Evolutionary conservation across 2,329 filamentous ascomycete species (phyloP).

Genomic region (Chaetomium sp.): DNA sequence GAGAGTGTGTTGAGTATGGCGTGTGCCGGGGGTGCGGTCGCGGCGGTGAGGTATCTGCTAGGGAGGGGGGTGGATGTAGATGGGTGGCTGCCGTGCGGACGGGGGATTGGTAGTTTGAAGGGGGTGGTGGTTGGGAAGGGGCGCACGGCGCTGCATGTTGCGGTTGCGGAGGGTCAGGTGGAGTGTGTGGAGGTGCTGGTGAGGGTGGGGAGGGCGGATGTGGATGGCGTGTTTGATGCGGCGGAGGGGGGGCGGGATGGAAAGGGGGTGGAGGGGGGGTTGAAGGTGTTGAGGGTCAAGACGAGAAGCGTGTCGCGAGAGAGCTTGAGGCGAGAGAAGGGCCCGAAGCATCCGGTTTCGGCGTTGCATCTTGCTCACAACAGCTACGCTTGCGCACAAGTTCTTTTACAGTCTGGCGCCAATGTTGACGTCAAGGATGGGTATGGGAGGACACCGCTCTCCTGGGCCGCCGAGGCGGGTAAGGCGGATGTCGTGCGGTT

Average conservation of each 20-base stretch:
- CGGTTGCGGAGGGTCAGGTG: conserved; percentile 23
- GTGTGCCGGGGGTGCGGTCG: conserved; percentile 15
- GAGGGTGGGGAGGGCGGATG: conserved; percentile 26
- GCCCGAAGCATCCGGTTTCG: conserved; percentile 18
- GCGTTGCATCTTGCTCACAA: conserved; percentile 30
- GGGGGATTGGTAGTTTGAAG: conserved; percentile 3
- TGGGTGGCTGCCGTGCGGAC: conserved; percentile 6
- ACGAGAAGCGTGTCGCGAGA: neutral
- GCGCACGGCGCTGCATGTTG: conserved; percentile 32
- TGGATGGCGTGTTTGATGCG: conserved; percentile 25
- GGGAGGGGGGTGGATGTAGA: conserved; percentile 26
- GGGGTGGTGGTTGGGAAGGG: conserved; percentile 10
- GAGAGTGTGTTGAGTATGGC: conserved; percentile 26
- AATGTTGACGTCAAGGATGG: conserved; percentile 22
- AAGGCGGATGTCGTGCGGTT: conserved; percentile 21
- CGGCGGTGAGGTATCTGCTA: conserved; percentile 26
- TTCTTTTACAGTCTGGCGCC: conserved; percentile 26
- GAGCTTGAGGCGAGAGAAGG: neutral
- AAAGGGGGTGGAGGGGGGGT: neutral
- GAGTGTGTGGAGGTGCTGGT: conserved; percentile 27
- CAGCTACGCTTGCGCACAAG: conserved; percentile 16
- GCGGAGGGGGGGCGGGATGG: neutral
- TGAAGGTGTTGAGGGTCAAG: neutral
- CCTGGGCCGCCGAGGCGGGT: conserved; percentile 26
- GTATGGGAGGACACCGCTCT: conserved; percentile 28